Base-by-base conservation (phyloP, 345 rosid genomes). In the Mallotus nudiflorus region DNA sequence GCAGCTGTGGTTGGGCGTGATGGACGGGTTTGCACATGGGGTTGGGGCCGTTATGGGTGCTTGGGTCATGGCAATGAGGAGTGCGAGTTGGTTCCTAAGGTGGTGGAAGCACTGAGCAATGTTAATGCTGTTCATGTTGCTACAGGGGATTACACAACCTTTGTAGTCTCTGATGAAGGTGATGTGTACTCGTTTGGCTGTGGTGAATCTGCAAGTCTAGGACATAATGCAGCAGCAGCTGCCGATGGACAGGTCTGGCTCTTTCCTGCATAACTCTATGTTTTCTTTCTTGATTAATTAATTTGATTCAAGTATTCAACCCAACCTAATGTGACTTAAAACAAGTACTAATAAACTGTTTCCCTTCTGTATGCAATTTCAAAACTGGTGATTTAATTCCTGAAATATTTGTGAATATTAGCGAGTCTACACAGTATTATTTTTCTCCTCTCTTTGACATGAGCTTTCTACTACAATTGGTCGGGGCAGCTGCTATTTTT, bases 21-120 rank as follows among this genome's bases (percentile, higher is more conserved):
- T 78, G 99, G 99, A 27, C 68, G 91, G 70, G 96, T 95, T 59
- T 95, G 94, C 83, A 95, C 98, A 2, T 95, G 96, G 99, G 99
- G 98, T 66, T 95, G 98, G 98, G 98, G 98, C 0, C 96, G 91
- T 50, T 84, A 85, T 73, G 99, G 99, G 18, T 95, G 99, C 78
- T 80, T 95, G 63, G 99, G 99, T 52, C 98, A 92, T 31, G 99
- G 99, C 50, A 89, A 85, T 24, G 99, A 90, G 65, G 99, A 95
- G 35, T 78, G 84, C 37, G 94, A 92, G 75, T 65, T 85, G 28
- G 82, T 71, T 77, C 99, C 98, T 37, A 90, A 88, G 80, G 97
- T 92, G 11, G 89, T 95, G 35, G 94, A 90, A 65, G 86, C 92
- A 10, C 73, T 95, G 76, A 83, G 70, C 51, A 46, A 82, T 27